Conservation (phyloP, 1,284 basidiomycete genomes). For the Dichomitus squalens region DNA sequence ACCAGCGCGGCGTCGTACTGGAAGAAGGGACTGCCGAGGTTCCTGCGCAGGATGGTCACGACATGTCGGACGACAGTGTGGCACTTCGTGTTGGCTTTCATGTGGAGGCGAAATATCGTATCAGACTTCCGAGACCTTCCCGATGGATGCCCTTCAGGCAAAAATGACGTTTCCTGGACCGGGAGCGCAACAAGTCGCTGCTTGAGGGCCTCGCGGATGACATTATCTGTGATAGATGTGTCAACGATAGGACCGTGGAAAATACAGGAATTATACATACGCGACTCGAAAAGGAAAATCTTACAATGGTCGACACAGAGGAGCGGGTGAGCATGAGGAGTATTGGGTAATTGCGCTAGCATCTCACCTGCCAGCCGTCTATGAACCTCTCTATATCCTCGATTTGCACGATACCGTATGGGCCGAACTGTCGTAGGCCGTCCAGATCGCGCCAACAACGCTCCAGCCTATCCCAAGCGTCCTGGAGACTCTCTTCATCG, state of each 20-base stretch:
- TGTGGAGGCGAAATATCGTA: constrained; percentile 46
- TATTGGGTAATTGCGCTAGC: constrained; percentile 10
- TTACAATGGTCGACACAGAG: constrained; percentile 28
- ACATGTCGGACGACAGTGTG: constrained; percentile 53
- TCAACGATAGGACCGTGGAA: constrained; percentile 5
- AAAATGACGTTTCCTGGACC: constrained; percentile 21
- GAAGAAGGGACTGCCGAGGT: constrained; percentile 64
- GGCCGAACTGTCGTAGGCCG: constrained; percentile 46
- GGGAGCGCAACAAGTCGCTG: constrained; percentile 44
- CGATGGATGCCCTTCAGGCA: constrained; percentile 25
- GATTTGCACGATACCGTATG: constrained; percentile 44
- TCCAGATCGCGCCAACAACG: constrained; percentile 83
- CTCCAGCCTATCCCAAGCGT: constrained; percentile 83
- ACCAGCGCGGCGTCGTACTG: constrained; percentile 82
- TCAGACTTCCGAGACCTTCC: constrained; percentile 34
- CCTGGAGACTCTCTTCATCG: constrained; percentile 61
- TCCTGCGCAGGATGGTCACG: constrained; percentile 61
- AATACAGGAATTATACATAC: constrained; percentile 48
- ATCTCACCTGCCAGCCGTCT: constrained; percentile 67
- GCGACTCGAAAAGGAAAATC: constrained; percentile 80
- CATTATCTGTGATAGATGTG: constrained; percentile 51
- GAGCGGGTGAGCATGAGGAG: constrained; percentile 15
- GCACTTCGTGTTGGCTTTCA: constrained; percentile 58
- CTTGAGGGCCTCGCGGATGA: constrained; percentile 66
- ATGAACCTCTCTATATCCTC: constrained; percentile 69